A percentile compares a stretch with the other conserved stretches of the same genome.
Conservation (phyloP, 2,329 filamentous ascomycete genomes). For the Diplodia seriata region DNA sequence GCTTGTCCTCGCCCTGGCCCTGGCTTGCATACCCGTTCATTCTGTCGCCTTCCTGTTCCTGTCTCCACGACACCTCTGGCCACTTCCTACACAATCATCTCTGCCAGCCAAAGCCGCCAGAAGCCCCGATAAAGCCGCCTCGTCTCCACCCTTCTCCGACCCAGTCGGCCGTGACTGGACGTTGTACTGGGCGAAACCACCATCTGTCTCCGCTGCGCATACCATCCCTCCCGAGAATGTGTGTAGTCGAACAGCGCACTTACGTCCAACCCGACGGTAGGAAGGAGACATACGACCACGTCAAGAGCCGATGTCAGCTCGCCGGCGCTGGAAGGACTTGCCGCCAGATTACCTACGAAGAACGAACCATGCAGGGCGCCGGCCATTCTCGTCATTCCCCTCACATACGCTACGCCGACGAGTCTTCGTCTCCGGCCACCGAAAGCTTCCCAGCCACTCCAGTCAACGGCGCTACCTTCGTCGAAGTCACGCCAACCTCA, state of each 20-base stretch:
- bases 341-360: conserved; percentile 3
- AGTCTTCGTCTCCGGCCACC: conserved; percentile 12
- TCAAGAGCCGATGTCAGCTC: conserved; percentile 25
- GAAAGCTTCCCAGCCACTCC: conserved; percentile 26
- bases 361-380: conserved; percentile 18
- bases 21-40: conserved; percentile 19
- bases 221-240: background rate
- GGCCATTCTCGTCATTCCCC: conserved; percentile 22
- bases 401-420: conserved; percentile 17
- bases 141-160: background rate
- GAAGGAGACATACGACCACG: conserved; percentile 26
- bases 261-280: conserved; percentile 23
- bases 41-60: conserved; percentile 27
- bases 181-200: no score
- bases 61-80: conserved; percentile 15
- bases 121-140: background rate
- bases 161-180: conserved; percentile 1
- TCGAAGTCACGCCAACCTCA: conserved; percentile 7
- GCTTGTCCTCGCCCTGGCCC: conserved; percentile 17
- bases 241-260: conserved; percentile 25
- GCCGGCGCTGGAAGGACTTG: conserved; percentile 4
- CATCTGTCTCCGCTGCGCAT: background rate
- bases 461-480: conserved; percentile 13
- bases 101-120: background rate
- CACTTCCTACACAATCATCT: background rate